Evolutionary conservation across 208 protist species (phyloP).

Genomic region (Trichomonas gallinae): DNA sequence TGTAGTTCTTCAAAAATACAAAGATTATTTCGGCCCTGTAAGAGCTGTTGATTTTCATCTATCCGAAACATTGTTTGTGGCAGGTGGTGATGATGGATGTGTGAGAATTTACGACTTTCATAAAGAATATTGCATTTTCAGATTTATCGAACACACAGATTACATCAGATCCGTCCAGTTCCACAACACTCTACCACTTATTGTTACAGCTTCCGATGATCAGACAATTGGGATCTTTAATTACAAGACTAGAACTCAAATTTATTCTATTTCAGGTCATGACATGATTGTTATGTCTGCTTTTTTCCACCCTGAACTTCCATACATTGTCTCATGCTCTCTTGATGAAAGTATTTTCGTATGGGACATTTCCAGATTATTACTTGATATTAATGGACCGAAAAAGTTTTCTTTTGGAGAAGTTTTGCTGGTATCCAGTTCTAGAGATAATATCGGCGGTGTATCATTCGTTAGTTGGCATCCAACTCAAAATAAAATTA

Average conservation of each 20-base stretch:
- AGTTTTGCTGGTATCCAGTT: constrained; percentile 53
- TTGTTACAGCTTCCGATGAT: constrained; percentile 90
- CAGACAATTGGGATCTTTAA: constrained; percentile 83
- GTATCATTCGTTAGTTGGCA: constrained; percentile 97
- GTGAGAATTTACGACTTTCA: constrained; percentile 99
- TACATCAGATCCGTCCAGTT: constrained; percentile 92
- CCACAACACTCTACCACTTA: constrained; percentile 68
- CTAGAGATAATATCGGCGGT: constrained; percentile 90
- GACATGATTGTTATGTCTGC: constrained; percentile 99
- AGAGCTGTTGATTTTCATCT: constrained; percentile 91
- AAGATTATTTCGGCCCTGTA: constrained; percentile 58
- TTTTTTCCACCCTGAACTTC: constrained; percentile 38
- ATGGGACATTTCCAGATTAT: constrained; percentile 90
- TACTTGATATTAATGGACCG: neutral
- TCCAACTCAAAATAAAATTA: constrained; percentile 71
- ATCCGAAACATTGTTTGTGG: constrained; percentile 91
- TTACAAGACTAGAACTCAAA: constrained; percentile 59
- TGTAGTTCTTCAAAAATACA: neutral
- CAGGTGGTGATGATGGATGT: constrained; percentile 93
- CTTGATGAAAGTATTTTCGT: constrained; percentile 93
- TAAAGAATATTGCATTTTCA: constrained; percentile 84
- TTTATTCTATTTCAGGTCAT: constrained; percentile 80
- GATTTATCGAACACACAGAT: constrained; percentile 86
- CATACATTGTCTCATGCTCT: constrained; percentile 86
- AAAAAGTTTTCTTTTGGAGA: neutral